Conservation (phyloP, 805 yeast genomes). For the Vanderwaltozyma verrucispora region DNA sequence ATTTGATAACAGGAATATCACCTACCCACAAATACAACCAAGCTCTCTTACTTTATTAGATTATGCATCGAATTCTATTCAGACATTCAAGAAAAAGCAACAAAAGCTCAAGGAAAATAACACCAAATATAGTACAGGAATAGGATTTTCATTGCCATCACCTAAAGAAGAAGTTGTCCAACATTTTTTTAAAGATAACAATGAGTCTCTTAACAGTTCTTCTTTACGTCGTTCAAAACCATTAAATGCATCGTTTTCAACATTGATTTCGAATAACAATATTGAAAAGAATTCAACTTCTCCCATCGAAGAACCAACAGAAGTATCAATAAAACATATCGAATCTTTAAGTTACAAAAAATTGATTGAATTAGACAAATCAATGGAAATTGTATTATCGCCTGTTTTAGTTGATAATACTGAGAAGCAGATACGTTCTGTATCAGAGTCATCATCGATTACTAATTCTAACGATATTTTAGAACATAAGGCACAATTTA, state of each 20-base stretch:
- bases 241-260: slow-evolving; percentile 8
- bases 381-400: slow-evolving; percentile 14
- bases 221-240: slow-evolving; percentile 16
- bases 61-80: background rate
- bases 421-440: slow-evolving; percentile 8
- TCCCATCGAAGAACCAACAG: background rate
- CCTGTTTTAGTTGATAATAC: slow-evolving; percentile 5
- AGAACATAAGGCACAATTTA: slow-evolving; percentile 1
- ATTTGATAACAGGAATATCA: slow-evolving; percentile 5
- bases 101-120: slow-evolving; percentile 10
- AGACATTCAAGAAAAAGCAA: slow-evolving; percentile 9
- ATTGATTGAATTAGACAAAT: slow-evolving; percentile 17
- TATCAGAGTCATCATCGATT: slow-evolving; percentile 10
- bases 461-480: slow-evolving; percentile 3
- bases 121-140: slow-evolving; percentile 6
- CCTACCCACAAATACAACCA: slow-evolving; percentile 3
- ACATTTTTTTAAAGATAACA: background rate
- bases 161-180: background rate
- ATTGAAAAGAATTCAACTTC: background rate
- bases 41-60: background rate
- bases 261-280: slow-evolving; percentile 2
- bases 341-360: slow-evolving; percentile 18
- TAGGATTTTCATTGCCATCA: slow-evolving; percentile 8
- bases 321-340: slow-evolving; percentile 13
- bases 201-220: background rate